Evolutionary conservation across 192 early-diverging fungal species (phyloP).

Genomic region (Martensiomyces pterosporus): DNA sequence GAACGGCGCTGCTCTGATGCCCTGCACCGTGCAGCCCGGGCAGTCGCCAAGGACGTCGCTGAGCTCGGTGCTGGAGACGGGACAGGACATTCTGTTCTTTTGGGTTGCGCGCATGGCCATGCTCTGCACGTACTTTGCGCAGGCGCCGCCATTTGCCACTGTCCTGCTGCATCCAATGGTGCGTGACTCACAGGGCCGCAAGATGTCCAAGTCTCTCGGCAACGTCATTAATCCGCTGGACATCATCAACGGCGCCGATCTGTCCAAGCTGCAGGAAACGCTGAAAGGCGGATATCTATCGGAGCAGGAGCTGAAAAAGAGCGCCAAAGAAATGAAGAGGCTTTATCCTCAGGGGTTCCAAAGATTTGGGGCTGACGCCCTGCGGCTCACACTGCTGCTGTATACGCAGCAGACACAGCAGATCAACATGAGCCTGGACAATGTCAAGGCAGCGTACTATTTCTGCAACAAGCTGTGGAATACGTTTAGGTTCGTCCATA

Average conservation of each 20-base stretch:
- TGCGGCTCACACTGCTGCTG: slow-evolving; percentile 64
- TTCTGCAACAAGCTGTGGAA: slow-evolving; percentile 99
- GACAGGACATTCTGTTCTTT: slow-evolving; percentile 96
- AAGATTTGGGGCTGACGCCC: slow-evolving; percentile 84
- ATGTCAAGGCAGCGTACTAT: slow-evolving; percentile 78
- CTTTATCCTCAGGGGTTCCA: slow-evolving; percentile 90
- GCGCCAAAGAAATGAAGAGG: slow-evolving; percentile 58
- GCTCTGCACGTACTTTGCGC: slow-evolving; percentile 81
- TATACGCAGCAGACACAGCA: slow-evolving; percentile 80
- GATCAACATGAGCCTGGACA: slow-evolving; percentile 89
- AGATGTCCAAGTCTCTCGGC: slow-evolving; percentile 83
- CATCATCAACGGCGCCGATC: slow-evolving; percentile 64
- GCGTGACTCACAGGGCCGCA: slow-evolving; percentile 57
- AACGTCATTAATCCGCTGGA: slow-evolving; percentile 70
- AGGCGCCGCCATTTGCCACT: slow-evolving; percentile 76
- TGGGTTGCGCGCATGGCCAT: slow-evolving; percentile 99
- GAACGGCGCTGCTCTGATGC: slow-evolving; percentile 26
- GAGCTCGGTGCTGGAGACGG: slow-evolving; percentile 84
- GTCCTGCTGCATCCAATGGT: slow-evolving; percentile 96
- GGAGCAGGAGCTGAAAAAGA: slow-evolving; percentile 66
- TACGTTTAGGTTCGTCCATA: slow-evolving; percentile 56
- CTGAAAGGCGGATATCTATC: slow-evolving; percentile 74
- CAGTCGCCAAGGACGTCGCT: slow-evolving; percentile 45
- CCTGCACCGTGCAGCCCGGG: no score
- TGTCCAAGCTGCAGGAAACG: slow-evolving; percentile 57